Base-by-base conservation (phyloP, 352 stramenopile genomes). In the Globisporangium paddicum region DNA sequence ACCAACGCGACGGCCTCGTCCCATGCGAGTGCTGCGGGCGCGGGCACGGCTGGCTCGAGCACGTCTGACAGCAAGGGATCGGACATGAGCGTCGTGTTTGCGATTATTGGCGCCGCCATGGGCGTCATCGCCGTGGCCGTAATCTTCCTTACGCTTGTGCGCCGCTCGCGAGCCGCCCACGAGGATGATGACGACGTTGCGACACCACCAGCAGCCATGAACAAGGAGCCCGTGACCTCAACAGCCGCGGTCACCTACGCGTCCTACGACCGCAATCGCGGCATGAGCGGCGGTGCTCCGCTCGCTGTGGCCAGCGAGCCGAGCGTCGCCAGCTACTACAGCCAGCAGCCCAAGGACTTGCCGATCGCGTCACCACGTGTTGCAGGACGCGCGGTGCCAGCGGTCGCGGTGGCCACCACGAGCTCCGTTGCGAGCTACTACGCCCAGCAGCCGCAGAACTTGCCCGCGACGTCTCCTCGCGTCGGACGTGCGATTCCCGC, bases 81-180 rank as follows among this genome's bases (percentile, higher is more conserved):
- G 0, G 77, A 89, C 62, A 84, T 89, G 78, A 89, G 72, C 42
- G 75, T 88, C 53, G 74, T 90, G 35, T 90, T 90, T 34, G 81
- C 72, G 13, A 90, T 90, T 52, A 86, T 90, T 38, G 81, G 81
- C 13, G 81, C 78, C 14, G 79, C 81, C 2, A 90, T 90, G 38
- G 81, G 81, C 46, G 78, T 90, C n/a, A 89, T 90, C 61, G 81
- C 81, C 11, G 81, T 90, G 10, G 81, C 74, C 18, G 72, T 90
- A 3, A 90, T 90, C 44, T 90, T 90, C 64, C 66, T 90, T 42
- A 86, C 77, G 40, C 75, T 90, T 21, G 81, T 90, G 59, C 81
- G 81, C 46, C 81, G 81, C 44, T 90, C 81, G 35, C 80, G 77
- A n/a, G 71, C 76, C 1, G 71, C 76, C 16, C 52, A 55, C 18